Percentiles rank a stretch among this genome's conserved stretches.
phyloP scores from a whole-genome alignment of 441 rosid species.

The Syzygium malaccense region DNA sequence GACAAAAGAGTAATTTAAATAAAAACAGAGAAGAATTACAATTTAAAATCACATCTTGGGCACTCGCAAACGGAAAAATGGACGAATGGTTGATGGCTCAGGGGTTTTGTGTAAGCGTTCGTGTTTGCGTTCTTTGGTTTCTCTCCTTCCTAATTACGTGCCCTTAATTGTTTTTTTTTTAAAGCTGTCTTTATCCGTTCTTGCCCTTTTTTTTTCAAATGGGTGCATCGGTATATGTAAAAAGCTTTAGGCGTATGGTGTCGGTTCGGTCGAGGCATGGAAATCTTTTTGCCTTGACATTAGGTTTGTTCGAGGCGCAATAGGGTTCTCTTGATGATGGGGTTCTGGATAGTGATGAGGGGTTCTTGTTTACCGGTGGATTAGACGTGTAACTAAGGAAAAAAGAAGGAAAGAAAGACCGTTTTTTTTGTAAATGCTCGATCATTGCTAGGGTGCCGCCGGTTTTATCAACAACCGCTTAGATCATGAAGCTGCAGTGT shows the following conservation, averaged over 20 bases:
- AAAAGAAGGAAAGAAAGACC: neutral
- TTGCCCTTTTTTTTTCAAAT: neutral
- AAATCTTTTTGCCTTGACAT: neutral
- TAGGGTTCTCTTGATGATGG: neutral
- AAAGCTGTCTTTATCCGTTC: neutral
- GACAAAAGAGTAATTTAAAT: neutral
- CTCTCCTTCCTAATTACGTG: neutral
- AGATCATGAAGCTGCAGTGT: neutral
- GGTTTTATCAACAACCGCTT: neutral
- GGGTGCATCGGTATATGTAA: neutral
- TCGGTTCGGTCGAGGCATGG: neutral
- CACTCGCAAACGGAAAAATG: too few relatives aligned
- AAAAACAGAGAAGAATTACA: neutral
- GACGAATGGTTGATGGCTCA: too few relatives aligned
- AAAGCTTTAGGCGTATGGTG: neutral
- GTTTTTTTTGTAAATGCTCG: too few relatives aligned
- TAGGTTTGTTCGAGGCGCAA: neutral
- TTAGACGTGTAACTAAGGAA: neutral
- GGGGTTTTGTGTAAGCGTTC: neutral
- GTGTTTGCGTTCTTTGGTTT: too few relatives aligned
- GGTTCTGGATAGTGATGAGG: neutral
- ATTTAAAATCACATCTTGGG: too few relatives aligned
- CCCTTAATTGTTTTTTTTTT: neutral
- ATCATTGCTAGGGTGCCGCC: neutral
- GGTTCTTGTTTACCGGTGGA: neutral